These are phyloP conservation scores for Candida gorgasii DNA, from an alignment of 805 yeast species.

Conservation along the genomic window DNA sequence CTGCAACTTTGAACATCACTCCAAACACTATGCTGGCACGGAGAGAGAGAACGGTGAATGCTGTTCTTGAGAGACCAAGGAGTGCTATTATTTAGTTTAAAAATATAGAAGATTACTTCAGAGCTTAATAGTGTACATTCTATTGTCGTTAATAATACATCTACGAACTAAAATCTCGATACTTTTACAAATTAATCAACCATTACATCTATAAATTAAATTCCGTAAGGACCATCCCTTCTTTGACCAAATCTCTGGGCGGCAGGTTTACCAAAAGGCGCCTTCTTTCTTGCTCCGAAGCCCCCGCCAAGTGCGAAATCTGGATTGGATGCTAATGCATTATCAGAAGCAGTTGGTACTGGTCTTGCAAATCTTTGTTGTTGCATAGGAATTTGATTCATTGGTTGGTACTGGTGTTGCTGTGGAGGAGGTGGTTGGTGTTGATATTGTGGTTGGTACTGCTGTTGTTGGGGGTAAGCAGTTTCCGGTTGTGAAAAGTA, in stretches of 20 bases:
- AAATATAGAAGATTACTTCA: not conserved
- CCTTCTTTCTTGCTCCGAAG: conserved; percentile 13
- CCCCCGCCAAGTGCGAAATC: conserved; percentile 35
- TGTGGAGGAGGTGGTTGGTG: conserved; percentile 20
- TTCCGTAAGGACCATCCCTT: conserved; percentile 27
- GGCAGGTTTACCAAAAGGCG: conserved; percentile 10
- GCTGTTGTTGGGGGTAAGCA: conserved; percentile 20
- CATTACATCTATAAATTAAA: not conserved
- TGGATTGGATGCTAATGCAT: conserved; percentile 39
- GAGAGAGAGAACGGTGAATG: too few species aligned
- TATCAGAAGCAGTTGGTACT: conserved; percentile 37
- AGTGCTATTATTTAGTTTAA: not conserved
- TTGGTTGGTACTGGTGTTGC: conserved; percentile 10
- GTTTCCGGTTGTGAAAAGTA: conserved; percentile 19
- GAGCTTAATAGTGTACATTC: conserved; percentile 39
- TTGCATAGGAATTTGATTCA: conserved; percentile 5
- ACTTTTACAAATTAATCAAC: conserved; percentile 1
- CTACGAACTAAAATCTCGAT: not conserved
- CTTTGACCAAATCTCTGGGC: conserved; percentile 12
- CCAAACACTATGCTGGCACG: too few species aligned
- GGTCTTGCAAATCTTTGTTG: conserved; percentile 18
- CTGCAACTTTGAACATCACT: too few species aligned
- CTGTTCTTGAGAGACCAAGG: too few species aligned
- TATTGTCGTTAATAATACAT: conserved; percentile 7
- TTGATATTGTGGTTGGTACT: conserved; percentile 20